Conservation (phyloP, 2,329 filamentous ascomycete species). For the Pseudocercospora fijiensis region DNA sequence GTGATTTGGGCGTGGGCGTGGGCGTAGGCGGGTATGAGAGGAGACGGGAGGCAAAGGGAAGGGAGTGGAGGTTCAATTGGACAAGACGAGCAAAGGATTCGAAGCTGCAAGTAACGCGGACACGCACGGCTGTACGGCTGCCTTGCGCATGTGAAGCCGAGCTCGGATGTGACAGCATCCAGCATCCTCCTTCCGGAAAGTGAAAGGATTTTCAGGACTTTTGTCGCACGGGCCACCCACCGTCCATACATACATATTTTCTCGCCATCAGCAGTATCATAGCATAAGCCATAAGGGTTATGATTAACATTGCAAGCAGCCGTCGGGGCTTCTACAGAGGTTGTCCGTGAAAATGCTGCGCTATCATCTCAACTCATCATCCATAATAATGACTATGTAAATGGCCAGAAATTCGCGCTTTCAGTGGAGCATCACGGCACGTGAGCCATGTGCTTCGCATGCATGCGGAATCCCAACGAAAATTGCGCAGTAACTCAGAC, state of each 20-base stretch:
- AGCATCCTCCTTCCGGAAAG: background rate
- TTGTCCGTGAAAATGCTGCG: too few species aligned
- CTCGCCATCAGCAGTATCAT: too few species aligned
- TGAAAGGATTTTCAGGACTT: background rate
- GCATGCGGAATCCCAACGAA: constrained; percentile 3
- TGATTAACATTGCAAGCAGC: too few species aligned
- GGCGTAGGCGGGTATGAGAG: background rate
- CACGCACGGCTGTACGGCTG: too few species aligned
- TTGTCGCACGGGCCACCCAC: background rate
- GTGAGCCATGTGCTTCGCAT: constrained; percentile 1
- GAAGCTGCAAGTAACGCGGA: background rate
- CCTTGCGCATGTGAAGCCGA: background rate
- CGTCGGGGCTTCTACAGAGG: too few species aligned
- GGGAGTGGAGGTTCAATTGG: constrained; percentile 4
- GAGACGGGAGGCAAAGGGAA: background rate
- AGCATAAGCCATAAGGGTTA: too few species aligned
- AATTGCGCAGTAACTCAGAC: background rate
- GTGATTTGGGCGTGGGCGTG: background rate
- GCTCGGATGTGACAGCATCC: background rate
- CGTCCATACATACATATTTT: too few species aligned
- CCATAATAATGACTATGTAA: too few species aligned
- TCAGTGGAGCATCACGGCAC: background rate
- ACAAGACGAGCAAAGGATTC: background rate
- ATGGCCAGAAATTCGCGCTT: background rate
- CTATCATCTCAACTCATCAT: too few species aligned